phyloP scores from a whole-genome alignment of 169 alveolate species.

The Cryptosporidium bovis region DNA sequence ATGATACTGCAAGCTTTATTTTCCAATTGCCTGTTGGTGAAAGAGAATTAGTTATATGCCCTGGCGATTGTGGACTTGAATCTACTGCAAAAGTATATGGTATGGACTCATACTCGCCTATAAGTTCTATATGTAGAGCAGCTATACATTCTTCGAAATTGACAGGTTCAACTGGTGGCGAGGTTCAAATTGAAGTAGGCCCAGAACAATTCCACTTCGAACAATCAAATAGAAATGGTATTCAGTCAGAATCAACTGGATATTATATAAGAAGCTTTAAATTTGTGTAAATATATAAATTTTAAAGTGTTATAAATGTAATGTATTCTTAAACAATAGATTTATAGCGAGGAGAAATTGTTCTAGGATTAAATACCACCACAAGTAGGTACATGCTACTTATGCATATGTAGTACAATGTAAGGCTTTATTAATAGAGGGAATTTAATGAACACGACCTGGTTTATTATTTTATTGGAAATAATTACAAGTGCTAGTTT shows the following conservation, averaged over 20 bases:
- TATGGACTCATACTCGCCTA: slow-evolving; percentile 86
- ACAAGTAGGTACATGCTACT: no score
- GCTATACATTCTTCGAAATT: slow-evolving; percentile 85
- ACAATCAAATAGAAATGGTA: slow-evolving; percentile 68
- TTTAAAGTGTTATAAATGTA: background rate
- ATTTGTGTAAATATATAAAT: slow-evolving; percentile 26
- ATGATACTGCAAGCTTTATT: slow-evolving; percentile 42
- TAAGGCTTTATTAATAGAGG: no score
- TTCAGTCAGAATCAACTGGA: slow-evolving; percentile 64
- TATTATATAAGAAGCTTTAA: slow-evolving; percentile 71
- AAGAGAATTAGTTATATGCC: slow-evolving; percentile 57
- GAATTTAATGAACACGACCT: no score
- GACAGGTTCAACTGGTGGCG: slow-evolving; percentile 37
- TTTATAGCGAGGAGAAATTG: no score
- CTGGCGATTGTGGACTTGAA: slow-evolving; percentile 77
- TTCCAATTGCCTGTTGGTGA: slow-evolving; percentile 73
- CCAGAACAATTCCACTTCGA: slow-evolving; percentile 74
- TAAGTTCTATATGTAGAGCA: slow-evolving; percentile 89
- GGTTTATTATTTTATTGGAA: no score
- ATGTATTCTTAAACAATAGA: no score
- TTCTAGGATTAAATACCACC: no score
- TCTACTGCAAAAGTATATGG: slow-evolving; percentile 78
- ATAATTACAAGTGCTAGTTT: no score
- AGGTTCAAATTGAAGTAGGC: slow-evolving; percentile 69
- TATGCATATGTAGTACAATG: no score